Evolutionary conservation across 2,329 filamentous ascomycete species (phyloP).

Genomic region (Coniochaeta sp.): DNA sequence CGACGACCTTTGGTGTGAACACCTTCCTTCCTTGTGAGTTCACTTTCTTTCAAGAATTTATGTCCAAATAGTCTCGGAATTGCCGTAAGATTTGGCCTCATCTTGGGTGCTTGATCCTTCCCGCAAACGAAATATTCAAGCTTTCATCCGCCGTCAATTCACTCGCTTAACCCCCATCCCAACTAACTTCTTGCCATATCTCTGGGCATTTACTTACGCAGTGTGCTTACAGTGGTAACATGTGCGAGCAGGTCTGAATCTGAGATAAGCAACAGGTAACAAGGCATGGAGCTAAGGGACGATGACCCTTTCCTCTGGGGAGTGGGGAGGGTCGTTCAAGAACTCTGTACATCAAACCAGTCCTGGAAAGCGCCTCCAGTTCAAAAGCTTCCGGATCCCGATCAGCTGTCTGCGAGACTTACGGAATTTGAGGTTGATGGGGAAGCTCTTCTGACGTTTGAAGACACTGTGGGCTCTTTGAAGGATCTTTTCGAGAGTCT

Average conservation of each 20-base stretch:
- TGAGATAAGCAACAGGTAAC: neutral
- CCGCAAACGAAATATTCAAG: neutral
- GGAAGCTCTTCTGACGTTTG: conserved; percentile 50
- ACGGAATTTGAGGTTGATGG: conserved; percentile 60
- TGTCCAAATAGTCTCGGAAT: no score
- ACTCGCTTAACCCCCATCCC: neutral
- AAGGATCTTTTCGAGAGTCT: conserved; percentile 44
- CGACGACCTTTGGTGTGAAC: no score
- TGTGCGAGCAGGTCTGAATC: no score
- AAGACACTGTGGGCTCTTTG: conserved; percentile 39
- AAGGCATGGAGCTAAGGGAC: conserved; percentile 19
- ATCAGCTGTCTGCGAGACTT: conserved; percentile 45
- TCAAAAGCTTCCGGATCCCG: conserved; percentile 41
- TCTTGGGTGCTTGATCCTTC: neutral
- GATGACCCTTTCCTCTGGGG: conserved; percentile 68
- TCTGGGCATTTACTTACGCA: neutral
- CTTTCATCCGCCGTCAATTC: neutral
- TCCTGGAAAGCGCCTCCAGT: conserved; percentile 35
- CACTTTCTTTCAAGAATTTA: neutral
- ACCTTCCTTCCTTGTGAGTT: neutral
- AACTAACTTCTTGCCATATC: neutral
- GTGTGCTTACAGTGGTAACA: neutral
- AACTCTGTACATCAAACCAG: conserved; percentile 50
- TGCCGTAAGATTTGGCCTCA: neutral
- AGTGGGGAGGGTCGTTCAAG: conserved; percentile 56